Conservation (phyloP, 192 early-diverging fungal species). For the Obelidium mucronatum region DNA sequence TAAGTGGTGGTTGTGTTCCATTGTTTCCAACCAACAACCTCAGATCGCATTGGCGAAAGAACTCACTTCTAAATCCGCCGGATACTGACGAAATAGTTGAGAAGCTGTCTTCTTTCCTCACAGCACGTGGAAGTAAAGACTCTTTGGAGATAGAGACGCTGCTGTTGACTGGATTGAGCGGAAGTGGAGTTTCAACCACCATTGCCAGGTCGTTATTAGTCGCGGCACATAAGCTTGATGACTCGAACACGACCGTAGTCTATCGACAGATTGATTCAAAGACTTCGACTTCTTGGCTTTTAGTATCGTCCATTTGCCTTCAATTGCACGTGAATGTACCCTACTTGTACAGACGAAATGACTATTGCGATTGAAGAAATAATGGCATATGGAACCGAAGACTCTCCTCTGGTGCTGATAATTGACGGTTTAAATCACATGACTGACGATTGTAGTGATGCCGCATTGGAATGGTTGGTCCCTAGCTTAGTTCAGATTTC, state of each 20-base stretch:
- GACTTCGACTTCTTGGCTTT: not conserved
- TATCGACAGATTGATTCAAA: conserved; percentile 9
- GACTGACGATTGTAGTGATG: not conserved
- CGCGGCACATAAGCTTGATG: not conserved
- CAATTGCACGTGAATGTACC: not conserved
- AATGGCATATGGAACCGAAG: conserved; percentile 3
- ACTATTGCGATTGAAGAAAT: not conserved
- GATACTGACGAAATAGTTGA: not conserved
- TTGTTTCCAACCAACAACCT: not conserved
- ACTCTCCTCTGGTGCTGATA: not conserved
- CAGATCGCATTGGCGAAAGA: not conserved
- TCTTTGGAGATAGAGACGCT: not conserved
- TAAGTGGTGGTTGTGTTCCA: not conserved
- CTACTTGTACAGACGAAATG: not conserved
- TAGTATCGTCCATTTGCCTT: conserved; percentile 9
- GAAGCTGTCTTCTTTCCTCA: not conserved
- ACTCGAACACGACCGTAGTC: not conserved
- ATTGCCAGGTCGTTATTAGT: not conserved
- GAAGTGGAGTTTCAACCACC: conserved; percentile 7
- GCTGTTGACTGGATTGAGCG: not conserved
- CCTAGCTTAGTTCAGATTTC: not conserved
- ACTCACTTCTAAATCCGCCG: not conserved
- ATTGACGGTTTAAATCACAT: conserved; percentile 23
- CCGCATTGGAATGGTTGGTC: conserved; percentile 10
- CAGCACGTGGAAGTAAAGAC: not conserved